Evolutionary conservation across 2,329 filamentous ascomycete species (phyloP).

Genomic region (Xylaria sp.): DNA sequence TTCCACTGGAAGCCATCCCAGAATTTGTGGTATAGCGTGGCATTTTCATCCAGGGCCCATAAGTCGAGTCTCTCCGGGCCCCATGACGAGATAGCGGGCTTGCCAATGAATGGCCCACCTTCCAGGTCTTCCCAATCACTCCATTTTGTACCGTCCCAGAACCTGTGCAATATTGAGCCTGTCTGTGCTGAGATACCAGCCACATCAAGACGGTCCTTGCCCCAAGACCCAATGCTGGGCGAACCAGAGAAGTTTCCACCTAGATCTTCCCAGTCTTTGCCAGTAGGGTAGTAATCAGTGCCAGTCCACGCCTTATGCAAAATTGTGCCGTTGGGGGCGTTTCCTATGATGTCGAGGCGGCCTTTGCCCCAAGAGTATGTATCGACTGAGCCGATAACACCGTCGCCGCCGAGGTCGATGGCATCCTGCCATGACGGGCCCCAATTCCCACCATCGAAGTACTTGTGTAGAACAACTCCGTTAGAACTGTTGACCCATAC

Average conservation of each 20-base stretch:
- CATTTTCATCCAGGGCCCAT: slow-evolving; percentile 34
- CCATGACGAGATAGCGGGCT: slow-evolving; percentile 37
- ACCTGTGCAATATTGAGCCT: slow-evolving; percentile 34
- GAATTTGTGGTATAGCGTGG: slow-evolving; percentile 34
- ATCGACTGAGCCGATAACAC: slow-evolving; percentile 16
- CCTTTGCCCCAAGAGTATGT: slow-evolving; percentile 33
- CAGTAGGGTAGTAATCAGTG: slow-evolving; percentile 11
- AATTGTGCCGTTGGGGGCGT: slow-evolving; percentile 28
- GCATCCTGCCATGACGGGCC: slow-evolving; percentile 38
- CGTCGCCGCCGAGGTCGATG: slow-evolving; percentile 32
- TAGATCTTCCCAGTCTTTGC: slow-evolving; percentile 34
- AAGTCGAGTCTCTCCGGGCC: slow-evolving; percentile 36
- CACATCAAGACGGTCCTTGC: slow-evolving; percentile 33
- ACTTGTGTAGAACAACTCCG: slow-evolving; percentile 39
- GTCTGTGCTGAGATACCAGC: slow-evolving; percentile 29
- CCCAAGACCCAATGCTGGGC: slow-evolving; percentile 36
- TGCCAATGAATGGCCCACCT: slow-evolving; percentile 35
- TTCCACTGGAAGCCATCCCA: slow-evolving; percentile 36
- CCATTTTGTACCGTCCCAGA: slow-evolving; percentile 32
- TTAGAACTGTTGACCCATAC: slow-evolving; percentile 31
- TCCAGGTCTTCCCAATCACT: slow-evolving; percentile 38
- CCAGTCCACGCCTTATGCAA: slow-evolving; percentile 42
- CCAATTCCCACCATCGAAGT: slow-evolving; percentile 36
- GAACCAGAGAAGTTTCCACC: slow-evolving; percentile 33
- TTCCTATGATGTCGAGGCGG: slow-evolving; percentile 38